These are phyloP conservation scores for Starmerella riodocensis DNA, from an alignment of 805 yeast species.

Conservation along the genomic window DNA sequence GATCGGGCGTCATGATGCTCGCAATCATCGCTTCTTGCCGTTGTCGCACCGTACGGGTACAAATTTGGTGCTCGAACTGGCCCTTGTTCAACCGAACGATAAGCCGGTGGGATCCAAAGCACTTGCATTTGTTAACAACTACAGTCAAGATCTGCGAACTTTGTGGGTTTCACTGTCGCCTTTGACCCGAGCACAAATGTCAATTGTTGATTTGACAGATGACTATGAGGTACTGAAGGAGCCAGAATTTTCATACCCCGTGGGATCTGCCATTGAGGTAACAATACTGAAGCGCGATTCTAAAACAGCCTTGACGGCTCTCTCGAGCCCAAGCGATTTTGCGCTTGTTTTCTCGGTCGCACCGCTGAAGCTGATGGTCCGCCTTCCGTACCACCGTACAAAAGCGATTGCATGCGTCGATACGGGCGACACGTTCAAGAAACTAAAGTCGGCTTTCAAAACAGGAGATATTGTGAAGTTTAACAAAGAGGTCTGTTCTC, in stretches of 20 bases:
- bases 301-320: slow-evolving; percentile 13
- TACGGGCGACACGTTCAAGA: slow-evolving; percentile 53
- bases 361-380: slow-evolving; percentile 51
- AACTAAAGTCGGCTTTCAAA: slow-evolving; percentile 26
- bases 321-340: slow-evolving; percentile 43
- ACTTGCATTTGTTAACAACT: slow-evolving; percentile 53
- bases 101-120: slow-evolving; percentile 39
- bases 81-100: slow-evolving; percentile 36
- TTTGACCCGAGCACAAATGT: slow-evolving; percentile 48
- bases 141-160: slow-evolving; percentile 36
- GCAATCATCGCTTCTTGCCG: slow-evolving; percentile 54
- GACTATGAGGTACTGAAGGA: slow-evolving; percentile 36
- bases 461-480: slow-evolving; percentile 35
- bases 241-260: slow-evolving; percentile 46
- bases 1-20: slow-evolving; percentile 64
- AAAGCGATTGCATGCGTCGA: slow-evolving; percentile 65
- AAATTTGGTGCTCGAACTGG: slow-evolving; percentile 50
- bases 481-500: background rate
- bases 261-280: slow-evolving; percentile 58
- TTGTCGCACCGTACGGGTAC: slow-evolving; percentile 45
- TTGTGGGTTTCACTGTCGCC: slow-evolving; percentile 64
- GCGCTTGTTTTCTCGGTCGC: slow-evolving; percentile 48
- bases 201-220: slow-evolving; percentile 49
- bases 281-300: slow-evolving; percentile 41
- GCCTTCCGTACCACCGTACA: slow-evolving; percentile 47